Evolutionary conservation across 2,329 filamentous ascomycete species (phyloP).

Genomic region (Tolypocladium album): DNA sequence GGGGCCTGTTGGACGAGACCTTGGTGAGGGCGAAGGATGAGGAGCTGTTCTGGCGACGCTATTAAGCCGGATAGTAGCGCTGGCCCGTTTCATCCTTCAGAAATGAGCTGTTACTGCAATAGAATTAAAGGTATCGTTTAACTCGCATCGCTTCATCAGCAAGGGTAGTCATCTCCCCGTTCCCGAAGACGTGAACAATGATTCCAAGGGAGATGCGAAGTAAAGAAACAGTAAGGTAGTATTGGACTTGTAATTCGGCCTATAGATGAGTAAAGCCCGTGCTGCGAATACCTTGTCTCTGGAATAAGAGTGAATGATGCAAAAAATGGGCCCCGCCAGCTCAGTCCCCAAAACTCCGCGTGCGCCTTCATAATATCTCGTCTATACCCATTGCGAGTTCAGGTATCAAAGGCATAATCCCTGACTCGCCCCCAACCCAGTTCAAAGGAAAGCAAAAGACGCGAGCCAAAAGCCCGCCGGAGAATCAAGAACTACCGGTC

Average conservation of each 20-base stretch:
- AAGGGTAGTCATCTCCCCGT: neutral
- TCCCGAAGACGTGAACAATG: neutral
- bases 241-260: neutral
- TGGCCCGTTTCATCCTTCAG: neutral
- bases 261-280: neutral
- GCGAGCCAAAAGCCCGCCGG: neutral
- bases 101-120: neutral
- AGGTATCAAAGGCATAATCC: neutral
- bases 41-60: neutral
- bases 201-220: too few species aligned
- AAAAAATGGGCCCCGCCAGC: neutral
- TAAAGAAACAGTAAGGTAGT: neutral
- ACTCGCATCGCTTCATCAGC: neutral
- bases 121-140: neutral
- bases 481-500: neutral
- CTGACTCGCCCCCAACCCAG: neutral
- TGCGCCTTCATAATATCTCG: neutral
- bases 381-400: neutral
- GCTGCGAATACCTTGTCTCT: neutral
- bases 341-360: neutral
- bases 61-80: neutral
- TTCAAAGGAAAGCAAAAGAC: neutral
- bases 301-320: neutral
- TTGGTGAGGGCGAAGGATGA: neutral
- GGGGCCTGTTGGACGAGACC: neutral